Base-by-base conservation (phyloP, 129 eudicot genomes). In the Arctium minus region DNA sequence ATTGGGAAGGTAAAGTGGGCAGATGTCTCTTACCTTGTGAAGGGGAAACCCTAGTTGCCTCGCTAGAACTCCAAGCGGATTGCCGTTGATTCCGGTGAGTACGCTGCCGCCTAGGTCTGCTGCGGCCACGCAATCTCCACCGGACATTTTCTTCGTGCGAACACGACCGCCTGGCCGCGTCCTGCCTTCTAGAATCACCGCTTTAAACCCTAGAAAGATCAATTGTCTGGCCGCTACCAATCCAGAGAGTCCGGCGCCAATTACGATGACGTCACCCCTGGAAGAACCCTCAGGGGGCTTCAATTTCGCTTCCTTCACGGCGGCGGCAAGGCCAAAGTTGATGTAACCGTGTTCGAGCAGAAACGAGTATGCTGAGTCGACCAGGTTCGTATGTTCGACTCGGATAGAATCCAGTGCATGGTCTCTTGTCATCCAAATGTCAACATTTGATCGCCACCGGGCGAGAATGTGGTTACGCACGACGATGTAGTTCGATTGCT, bases 91-190 rank as follows among this genome's bases (percentile, higher is more conserved):
- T 67, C 99, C 99, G 1, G 99, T 96, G 69, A 96, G 84, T 22
- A 96, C 99, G 74, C 99, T 96, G 46, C 98, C 99, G 2, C 99
- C 99, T 9, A 96, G 81, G 31, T 96, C 99, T 10, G 98, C 99
- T 0, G 98, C 99, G 0, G 93, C 98, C 33, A 90, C 90, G 17
- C 78, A 76, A 29, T 84, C 90, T 1, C 73, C 91, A 12, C 88
- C 92, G 0, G 84, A 71, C 99, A 96, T 91, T 74, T 86, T 90
- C 88, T 85, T 91, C 12, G 96, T 88, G 44, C 91, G 85, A 0
- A 95, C 98, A 27, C 98, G 86, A 1, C 99, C 99, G 8, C 99
- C 99, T 0, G 99, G 94, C 29, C 97, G 86, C 2, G 69, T 40
- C 73, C 99, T 72, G 5, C 98, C 99, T 85, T 96, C 99, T 12